phyloP scores from a whole-genome alignment of 2,329 filamentous ascomycete genomes.

The Epichloe gansuensis region DNA sequence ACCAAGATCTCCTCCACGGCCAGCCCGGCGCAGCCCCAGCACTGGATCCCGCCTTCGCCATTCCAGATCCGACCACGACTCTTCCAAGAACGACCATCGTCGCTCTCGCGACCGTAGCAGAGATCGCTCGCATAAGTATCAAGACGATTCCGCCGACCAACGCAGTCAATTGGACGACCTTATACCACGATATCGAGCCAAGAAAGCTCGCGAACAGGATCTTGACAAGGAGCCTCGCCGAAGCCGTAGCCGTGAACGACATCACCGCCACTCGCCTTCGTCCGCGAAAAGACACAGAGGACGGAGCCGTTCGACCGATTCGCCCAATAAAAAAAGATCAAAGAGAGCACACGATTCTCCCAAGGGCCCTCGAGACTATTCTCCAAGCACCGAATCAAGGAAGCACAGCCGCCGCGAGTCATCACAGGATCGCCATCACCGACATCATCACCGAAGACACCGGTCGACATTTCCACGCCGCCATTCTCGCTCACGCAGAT shows the following conservation, averaged over 20 bases:
- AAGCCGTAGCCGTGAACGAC: slow-evolving; percentile 22
- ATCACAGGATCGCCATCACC: slow-evolving; percentile 19
- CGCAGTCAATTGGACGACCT: slow-evolving; percentile 22
- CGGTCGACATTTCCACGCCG: slow-evolving; percentile 17
- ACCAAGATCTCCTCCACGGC: slow-evolving; percentile 20
- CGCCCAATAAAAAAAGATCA: slow-evolving; percentile 28
- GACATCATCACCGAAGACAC: slow-evolving; percentile 6
- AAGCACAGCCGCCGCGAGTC: slow-evolving; percentile 19
- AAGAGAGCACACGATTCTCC: slow-evolving; percentile 24
- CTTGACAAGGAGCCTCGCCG: slow-evolving; percentile 20
- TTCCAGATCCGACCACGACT: slow-evolving; percentile 20
- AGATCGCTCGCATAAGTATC: slow-evolving; percentile 17
- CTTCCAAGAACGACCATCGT: slow-evolving; percentile 20
- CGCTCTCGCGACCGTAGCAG: slow-evolving; percentile 26
- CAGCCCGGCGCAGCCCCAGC: slow-evolving; percentile 18
- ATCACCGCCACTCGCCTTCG: slow-evolving; percentile 21
- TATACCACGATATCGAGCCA: slow-evolving; percentile 25
- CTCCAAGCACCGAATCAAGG: slow-evolving; percentile 22
- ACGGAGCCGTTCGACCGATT: slow-evolving; percentile 26
- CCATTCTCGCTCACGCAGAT: slow-evolving; percentile 16
- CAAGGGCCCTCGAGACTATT: slow-evolving; percentile 26
- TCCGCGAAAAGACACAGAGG: slow-evolving; percentile 30
- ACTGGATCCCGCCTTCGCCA: slow-evolving; percentile 19
- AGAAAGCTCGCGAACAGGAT: slow-evolving; percentile 18
- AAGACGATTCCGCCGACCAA: slow-evolving; percentile 16